These are phyloP conservation scores for Hydnomerulius pinastri DNA, from an alignment of 768 basidiomycete genomes.

Conservation along the genomic window DNA sequence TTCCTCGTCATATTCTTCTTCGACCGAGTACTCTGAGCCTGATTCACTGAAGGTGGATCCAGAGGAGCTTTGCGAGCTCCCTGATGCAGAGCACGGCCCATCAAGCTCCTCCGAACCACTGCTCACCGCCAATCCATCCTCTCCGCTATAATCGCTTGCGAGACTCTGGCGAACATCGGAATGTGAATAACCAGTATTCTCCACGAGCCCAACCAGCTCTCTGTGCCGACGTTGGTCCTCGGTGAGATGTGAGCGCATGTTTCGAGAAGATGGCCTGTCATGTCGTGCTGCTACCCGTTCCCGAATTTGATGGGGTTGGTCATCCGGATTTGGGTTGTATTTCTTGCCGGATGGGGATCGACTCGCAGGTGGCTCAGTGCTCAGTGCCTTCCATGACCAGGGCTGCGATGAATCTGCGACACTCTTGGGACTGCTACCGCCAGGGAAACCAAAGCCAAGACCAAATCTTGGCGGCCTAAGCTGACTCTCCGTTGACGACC, in stretches of 20 bases:
- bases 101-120: slow-evolving; percentile 13
- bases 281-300: slow-evolving; percentile 10
- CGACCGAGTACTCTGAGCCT: slow-evolving; percentile 33
- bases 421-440: slow-evolving; percentile 13
- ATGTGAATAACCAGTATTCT: neutral
- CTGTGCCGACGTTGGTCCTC: slow-evolving; percentile 22
- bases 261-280: slow-evolving; percentile 13
- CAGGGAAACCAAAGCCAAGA: slow-evolving; percentile 28
- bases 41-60: slow-evolving; percentile 26
- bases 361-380: neutral
- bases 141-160: slow-evolving; percentile 14
- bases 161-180: neutral
- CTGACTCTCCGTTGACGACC: slow-evolving; percentile 23
- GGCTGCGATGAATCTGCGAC: slow-evolving; percentile 6
- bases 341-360: slow-evolving; percentile 1
- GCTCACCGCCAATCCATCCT: slow-evolving; percentile 13
- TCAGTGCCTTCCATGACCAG: slow-evolving; percentile 12
- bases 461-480: slow-evolving; percentile 29
- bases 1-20: slow-evolving; percentile 19
- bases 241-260: neutral
- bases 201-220: slow-evolving; percentile 16
- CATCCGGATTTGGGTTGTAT: slow-evolving; percentile 5
- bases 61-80: slow-evolving; percentile 21
- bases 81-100: slow-evolving; percentile 14
- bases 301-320: slow-evolving; percentile 11